Base-by-base conservation (phyloP, 176 grass and related monocot species). In the Cymbopogon citratus region DNA sequence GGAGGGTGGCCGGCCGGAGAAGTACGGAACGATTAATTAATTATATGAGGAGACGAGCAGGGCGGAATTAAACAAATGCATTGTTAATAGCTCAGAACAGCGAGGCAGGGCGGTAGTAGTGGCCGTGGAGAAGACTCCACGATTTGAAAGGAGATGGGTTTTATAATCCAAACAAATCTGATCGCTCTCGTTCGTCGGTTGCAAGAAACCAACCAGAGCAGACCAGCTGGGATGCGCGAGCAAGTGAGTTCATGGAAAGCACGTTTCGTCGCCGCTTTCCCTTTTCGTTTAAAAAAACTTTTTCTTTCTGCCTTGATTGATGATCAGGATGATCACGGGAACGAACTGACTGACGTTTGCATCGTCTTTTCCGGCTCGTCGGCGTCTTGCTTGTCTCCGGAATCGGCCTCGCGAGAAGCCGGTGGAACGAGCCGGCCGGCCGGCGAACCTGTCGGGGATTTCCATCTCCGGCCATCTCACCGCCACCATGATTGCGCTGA, bases 101-200 rank as follows among this genome's bases (percentile, higher is more conserved):
- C 87, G 54, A 66, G 60, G 86, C 86, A 65, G 69, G 60, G 12
- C 25, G 59, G 25, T 14, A 25, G 75, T 35, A 76, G 82, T 54
- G 64, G 63, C 82, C 82, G 82, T 31, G 82, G 63, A 64, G 87
- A 85, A 89, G 10, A 41, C 25, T 76, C 46, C 82, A 89, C 84
- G 82, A 76, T 85, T 64, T 63, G 71, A 61, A 85, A 69, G 87
- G 71, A 41, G 13, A 63, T 34, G 0, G 21, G 49, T 14, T 28
- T 63, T 14, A 12, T 62, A 27, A 63, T 80, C 29, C 18, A 7
- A 3, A 1, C 3, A 6, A 23, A 34, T 27, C 25, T 26, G 57
- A 10, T 61, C 61, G 69, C 18, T 64, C 77, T 27, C 12, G 68
- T 18, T 71, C 71, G 87, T 85, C 87, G 77, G 77, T 81, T 71